Base-by-base conservation (phyloP, 768 basidiomycete genomes). In the Polyporus arcularius region DNA sequence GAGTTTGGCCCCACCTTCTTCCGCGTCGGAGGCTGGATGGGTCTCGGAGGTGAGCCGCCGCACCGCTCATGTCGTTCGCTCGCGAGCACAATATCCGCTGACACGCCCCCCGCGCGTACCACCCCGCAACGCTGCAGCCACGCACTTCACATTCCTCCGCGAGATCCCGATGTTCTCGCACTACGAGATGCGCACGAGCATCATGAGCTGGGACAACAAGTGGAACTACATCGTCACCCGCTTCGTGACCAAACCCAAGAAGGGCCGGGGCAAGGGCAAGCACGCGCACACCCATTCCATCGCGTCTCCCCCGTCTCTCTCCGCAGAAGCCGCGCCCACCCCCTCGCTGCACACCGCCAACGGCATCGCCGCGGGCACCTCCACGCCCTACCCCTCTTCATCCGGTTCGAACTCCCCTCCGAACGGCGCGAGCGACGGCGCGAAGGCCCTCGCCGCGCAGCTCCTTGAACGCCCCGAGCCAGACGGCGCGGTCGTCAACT, bases 121-220 rank as follows among this genome's bases (percentile, higher is more conserved):
- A 26, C 21, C 21, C 21, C 21, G 21, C 21, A 26, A 26, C 21
- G 21, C 3, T 9, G 3, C 55, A 87, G 89, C 80, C 2, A 87
- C 88, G 0, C 84, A 90, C 68, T 89, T 81, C 69, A 76, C 82
- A 63, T 92, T 88, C 71, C 73, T 90, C 46, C 81, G 81, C 15
- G 90, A 92, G 72, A 89, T 92, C 26, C 81, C 87, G 1, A 83
- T 87, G 54, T 72, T 89, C 7, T 68, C 79, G 9, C 71, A 73
- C 1, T 92, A 88, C 63, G 87, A 92, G 72, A 78, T 91, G 10
- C 77, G 85, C 42, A 68, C 82, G 11, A 76, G 70, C 26, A 72
- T 90, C 2, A 85, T 75, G 11, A 75, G 80, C 5, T 92, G 90
- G 90, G 89, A 90, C 54, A 74, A 85, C 38, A 92, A 92, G 82